Percentiles rank a stretch among this genome's conserved stretches.
phyloP scores from a whole-genome alignment of 2,329 filamentous ascomycete species.

The Stemphylium lycopersici region DNA sequence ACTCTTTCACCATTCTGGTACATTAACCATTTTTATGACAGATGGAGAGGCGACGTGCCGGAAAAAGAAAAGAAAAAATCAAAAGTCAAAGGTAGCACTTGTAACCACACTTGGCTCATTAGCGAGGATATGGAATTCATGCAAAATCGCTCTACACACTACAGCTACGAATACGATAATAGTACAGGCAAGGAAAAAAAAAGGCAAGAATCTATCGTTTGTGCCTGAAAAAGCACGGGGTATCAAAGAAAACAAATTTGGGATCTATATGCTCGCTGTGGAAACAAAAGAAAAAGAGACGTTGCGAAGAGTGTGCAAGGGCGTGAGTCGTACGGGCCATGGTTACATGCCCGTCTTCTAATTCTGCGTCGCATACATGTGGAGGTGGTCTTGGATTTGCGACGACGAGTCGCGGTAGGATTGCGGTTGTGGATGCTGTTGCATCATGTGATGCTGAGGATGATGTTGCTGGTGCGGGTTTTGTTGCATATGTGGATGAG shows the following conservation, averaged over 20 bases:
- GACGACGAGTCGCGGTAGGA: slow-evolving; percentile 24
- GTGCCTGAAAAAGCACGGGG: slow-evolving; percentile 16
- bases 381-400: slow-evolving; percentile 32
- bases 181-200: no score
- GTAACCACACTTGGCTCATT: no score
- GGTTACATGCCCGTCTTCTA: slow-evolving; percentile 10
- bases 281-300: slow-evolving; percentile 4
- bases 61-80: no score
- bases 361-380: slow-evolving; percentile 31
- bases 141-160: background rate
- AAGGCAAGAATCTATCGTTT: background rate
- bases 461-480: slow-evolving; percentile 22
- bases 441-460: slow-evolving; percentile 32
- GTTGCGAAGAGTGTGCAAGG: background rate
- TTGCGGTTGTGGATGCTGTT: slow-evolving; percentile 24
- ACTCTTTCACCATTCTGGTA: no score
- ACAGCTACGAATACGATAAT: background rate
- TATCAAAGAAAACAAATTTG: slow-evolving; percentile 25
- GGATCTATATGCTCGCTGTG: slow-evolving; percentile 25
- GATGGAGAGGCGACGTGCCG: no score
- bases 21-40: no score
- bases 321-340: slow-evolving; percentile 7
- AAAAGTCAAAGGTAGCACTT: no score
- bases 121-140: no score
- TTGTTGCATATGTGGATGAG: slow-evolving; percentile 23